Percentiles rank a stretch among this genome's conserved stretches.
Conservation (phyloP, 2,329 filamentous ascomycete genomes). For the Aspergillus sclerotialis region DNA sequence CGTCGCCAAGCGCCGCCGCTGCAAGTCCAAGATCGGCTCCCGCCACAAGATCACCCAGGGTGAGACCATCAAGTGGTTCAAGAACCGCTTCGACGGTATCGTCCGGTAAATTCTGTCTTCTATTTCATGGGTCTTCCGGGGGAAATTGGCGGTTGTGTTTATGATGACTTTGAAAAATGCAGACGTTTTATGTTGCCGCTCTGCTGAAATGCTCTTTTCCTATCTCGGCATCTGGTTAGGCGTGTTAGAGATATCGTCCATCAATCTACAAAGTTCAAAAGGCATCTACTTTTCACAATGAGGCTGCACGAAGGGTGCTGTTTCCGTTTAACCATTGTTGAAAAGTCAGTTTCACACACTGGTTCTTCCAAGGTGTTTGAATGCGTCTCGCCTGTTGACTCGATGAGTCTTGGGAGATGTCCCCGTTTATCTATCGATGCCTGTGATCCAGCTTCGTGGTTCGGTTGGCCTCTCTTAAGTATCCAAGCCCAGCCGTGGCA, state of each 20-base stretch:
- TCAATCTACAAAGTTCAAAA: slow-evolving; percentile 16
- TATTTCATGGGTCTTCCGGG: slow-evolving; percentile 13
- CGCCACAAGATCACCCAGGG: slow-evolving; percentile 87
- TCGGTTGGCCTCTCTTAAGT: no score
- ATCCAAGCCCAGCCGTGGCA: no score
- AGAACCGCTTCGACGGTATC: slow-evolving; percentile 94
- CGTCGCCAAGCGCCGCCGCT: slow-evolving; percentile 88
- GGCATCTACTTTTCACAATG: slow-evolving; percentile 48
- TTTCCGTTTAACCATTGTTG: slow-evolving; percentile 53
- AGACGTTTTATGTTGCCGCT: slow-evolving; percentile 14
- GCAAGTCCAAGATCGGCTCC: slow-evolving; percentile 77
- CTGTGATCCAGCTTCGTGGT: no score
- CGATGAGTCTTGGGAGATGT: no score
- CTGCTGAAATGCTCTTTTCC: slow-evolving; percentile 23
- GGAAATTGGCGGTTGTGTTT: slow-evolving; percentile 19
- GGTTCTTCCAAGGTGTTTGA: no score
- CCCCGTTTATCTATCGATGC: no score
- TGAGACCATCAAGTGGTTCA: slow-evolving; percentile 98
- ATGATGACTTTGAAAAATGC: slow-evolving; percentile 26
- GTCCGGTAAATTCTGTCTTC: slow-evolving; percentile 68
- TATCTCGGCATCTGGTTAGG: slow-evolving; percentile 33
- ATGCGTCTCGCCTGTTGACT: no score
- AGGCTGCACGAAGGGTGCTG: slow-evolving; percentile 51
- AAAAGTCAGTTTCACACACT: slow-evolving; percentile 22
- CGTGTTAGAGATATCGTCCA: slow-evolving; percentile 34